A percentile compares a stretch with the other conserved stretches of the same genome.
Conservation (phyloP, 106 monocot species). For the Acorus gramineus region DNA sequence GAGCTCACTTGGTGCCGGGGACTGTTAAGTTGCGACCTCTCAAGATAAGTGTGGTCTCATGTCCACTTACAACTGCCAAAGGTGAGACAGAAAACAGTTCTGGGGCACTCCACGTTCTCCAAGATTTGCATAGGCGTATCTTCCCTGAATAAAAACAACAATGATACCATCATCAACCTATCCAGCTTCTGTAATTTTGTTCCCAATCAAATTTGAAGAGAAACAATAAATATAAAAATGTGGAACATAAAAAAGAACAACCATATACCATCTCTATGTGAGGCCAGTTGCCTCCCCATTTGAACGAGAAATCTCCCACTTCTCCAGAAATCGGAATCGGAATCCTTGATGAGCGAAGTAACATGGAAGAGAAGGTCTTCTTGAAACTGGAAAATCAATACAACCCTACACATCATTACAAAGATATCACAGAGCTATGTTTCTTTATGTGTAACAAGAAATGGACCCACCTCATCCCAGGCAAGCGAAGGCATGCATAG, state of each 20-base stretch:
- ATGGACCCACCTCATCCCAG: constrained; percentile 62
- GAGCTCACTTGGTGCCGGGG: constrained; percentile 82
- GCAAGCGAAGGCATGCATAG: constrained; percentile 57
- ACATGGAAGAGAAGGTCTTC: constrained; percentile 55
- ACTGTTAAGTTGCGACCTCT: constrained; percentile 76
- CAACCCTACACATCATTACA: not conserved
- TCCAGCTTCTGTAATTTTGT: too few species aligned
- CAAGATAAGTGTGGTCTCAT: constrained; percentile 59
- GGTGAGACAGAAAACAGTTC: constrained; percentile 76
- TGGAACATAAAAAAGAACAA: too few species aligned
- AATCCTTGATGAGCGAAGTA: constrained; percentile 40
- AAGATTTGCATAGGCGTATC: constrained; percentile 61
- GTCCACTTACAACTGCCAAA: constrained; percentile 76
- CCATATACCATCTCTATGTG: constrained; percentile 76
- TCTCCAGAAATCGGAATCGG: constrained; percentile 80
- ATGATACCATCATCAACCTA: not conserved
- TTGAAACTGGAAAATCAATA: constrained; percentile 53
- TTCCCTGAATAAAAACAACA: constrained; percentile 33
- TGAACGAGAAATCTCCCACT: constrained; percentile 76
- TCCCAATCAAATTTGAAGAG: too few species aligned
- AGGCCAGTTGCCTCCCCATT: constrained; percentile 53
- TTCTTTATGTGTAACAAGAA: too few species aligned
- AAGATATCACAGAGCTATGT: too few species aligned
- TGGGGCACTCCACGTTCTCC: constrained; percentile 79
- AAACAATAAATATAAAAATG: too few species aligned